Evolutionary conservation across 1,284 basidiomycete genomes (phyloP), one percentile per base, ranked within the genome.

Genomic region (Gymnopus androsaceus): DNA sequence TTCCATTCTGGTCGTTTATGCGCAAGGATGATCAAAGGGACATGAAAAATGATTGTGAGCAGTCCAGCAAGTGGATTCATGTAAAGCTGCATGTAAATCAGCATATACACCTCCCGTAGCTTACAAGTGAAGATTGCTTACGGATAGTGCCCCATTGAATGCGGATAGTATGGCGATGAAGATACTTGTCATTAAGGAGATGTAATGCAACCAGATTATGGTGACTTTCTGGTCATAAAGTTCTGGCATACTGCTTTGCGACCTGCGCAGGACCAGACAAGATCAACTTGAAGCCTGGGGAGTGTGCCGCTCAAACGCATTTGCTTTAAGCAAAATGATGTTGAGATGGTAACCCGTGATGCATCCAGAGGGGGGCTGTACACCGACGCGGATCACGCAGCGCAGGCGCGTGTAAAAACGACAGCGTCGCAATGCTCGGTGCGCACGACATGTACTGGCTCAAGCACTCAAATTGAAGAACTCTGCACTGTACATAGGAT

Each of bases 121-220:
- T 31, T 14, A 14, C 11, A 34, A 36, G 7, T 25, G 3, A 30
- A 15, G n/a, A 48, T 21, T 7, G 21, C 53, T 47, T n/a, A 55
- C 53, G 15, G 53, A 55, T 34, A 55, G 34, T 6, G 38, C 38
- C 15, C 53, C 53, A n/a, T 40, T 48, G 21, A 37, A 48, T 28
- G 49, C 30, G 53, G 53, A 55, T 34, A 49, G 33, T 12, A 45
- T 17, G 9, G 38, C 42, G 31, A 47, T 28, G 40, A 27, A 31
- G 27, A 40, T 17, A 27, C 44, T 46, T 14, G 45, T 47, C n/a
- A 28, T n/a, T 27, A 54, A 38, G 23, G 52, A 54, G 28, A 54
- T 17, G 44, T 47, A 38, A 30, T 40, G 37, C 3, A 55, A 40
- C 15, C 23, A 38, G 37, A 55, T n/a, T 2, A 55, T 27, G 4